phyloP scores from a whole-genome alignment of 441 rosid genomes.

The Codiaeum variegatum region DNA sequence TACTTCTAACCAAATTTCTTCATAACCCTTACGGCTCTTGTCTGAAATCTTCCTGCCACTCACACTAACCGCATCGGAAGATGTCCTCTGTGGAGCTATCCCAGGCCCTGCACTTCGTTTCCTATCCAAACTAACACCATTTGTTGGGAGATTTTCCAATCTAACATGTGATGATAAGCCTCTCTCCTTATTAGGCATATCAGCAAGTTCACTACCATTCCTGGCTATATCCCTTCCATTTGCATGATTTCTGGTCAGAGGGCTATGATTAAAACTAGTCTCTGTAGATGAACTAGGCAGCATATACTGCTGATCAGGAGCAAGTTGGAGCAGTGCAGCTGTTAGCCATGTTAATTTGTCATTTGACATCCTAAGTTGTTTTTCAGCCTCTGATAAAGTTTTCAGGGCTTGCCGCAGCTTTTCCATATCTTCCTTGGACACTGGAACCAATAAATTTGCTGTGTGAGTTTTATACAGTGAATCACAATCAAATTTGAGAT shows the following conservation, averaged over 20 bases:
- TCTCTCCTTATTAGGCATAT: slow-evolving; percentile 27
- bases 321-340: slow-evolving; percentile 93
- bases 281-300: slow-evolving; percentile 73
- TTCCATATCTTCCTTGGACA: slow-evolving; percentile 95
- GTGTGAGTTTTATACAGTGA: slow-evolving; percentile 10
- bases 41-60: slow-evolving; percentile 39
- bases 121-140: slow-evolving; percentile 28
- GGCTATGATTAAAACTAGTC: slow-evolving; percentile 68
- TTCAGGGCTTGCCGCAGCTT: slow-evolving; percentile 91
- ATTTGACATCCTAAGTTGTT: slow-evolving; percentile 78
- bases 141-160: slow-evolving; percentile 35
- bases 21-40: slow-evolving; percentile 38
- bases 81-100: slow-evolving; percentile 36
- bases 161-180: slow-evolving; percentile 34
- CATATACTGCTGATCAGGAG: slow-evolving; percentile 90
- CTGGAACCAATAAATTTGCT: slow-evolving; percentile 39
- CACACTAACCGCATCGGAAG: slow-evolving; percentile 32
- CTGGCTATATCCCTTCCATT: slow-evolving; percentile 36
- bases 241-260: slow-evolving; percentile 34
- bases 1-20: slow-evolving; percentile 87
- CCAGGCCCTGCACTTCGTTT: slow-evolving; percentile 42
- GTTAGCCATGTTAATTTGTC: slow-evolving; percentile 96
- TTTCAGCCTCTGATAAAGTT: slow-evolving; percentile 96
- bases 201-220: slow-evolving; percentile 32
- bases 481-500: background rate